A percentile compares a stretch with the other conserved stretches of the same genome.
Evolutionary conservation across 1,139 yeast species (phyloP).

Genomic region (Yamadazyma diospyri): DNA sequence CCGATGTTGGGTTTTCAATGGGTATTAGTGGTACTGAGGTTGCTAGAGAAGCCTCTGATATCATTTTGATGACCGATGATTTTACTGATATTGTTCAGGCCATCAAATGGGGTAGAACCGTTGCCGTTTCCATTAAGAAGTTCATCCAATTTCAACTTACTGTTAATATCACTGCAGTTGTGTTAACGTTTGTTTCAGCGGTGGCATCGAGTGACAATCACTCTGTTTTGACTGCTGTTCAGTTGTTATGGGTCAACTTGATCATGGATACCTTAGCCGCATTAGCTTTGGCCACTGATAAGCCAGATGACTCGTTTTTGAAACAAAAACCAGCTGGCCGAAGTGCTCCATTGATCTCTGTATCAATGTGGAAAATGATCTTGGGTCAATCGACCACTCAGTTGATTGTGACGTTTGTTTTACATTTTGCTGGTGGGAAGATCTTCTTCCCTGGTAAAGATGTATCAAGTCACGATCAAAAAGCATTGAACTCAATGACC

Average conservation of each 20-base stretch:
- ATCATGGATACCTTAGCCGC: constrained; percentile 99
- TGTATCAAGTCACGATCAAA: constrained; percentile 43
- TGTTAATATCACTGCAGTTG: constrained; percentile 92
- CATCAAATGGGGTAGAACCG: constrained; percentile 99
- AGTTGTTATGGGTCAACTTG: constrained; percentile 92
- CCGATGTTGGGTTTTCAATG: constrained; percentile 94
- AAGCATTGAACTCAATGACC: constrained; percentile 75
- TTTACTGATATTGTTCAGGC: constrained; percentile 95
- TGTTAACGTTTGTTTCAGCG: constrained; percentile 89
- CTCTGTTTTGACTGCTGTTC: constrained; percentile 95
- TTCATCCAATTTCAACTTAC: constrained; percentile 95
- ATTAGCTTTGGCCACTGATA: constrained; percentile 94
- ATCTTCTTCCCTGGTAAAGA: constrained; percentile 51
- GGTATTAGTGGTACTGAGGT: constrained; percentile 93
- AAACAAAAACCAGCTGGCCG: constrained; percentile 85
- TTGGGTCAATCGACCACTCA: constrained; percentile 81
- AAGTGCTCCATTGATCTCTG: constrained; percentile 72
- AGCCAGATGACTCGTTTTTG: constrained; percentile 80
- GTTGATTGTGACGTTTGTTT: constrained; percentile 67
- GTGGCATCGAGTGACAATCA: constrained; percentile 74
- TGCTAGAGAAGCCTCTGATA: constrained; percentile 94
- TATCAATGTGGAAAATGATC: constrained; percentile 98
- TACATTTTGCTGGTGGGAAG: constrained; percentile 73
- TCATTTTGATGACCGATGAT: constrained; percentile 91
- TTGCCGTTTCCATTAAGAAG: constrained; percentile 88